phyloP scores from a whole-genome alignment of 1,139 yeast species.

The Suhomyces atakaporum region DNA sequence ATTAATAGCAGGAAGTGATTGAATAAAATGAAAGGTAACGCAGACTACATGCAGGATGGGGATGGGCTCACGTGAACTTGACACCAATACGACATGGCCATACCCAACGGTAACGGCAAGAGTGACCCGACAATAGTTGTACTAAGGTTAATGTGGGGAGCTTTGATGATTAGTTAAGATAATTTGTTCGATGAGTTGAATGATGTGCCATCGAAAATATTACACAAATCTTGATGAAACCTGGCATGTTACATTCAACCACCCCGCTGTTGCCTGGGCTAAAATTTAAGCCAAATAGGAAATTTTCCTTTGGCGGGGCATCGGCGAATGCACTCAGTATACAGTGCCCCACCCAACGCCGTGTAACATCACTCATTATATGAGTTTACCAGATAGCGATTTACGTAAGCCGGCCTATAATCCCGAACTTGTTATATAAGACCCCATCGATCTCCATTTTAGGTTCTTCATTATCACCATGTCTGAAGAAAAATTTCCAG shows the following conservation, averaged over 20 bases:
- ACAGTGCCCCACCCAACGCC: constrained; percentile 10
- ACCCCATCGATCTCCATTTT: constrained; percentile 1
- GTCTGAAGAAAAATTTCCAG: constrained; percentile 13
- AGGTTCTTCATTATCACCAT: constrained; percentile 2
- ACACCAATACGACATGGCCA: too few species aligned
- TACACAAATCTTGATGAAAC: constrained; percentile 8
- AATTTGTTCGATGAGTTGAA: too few species aligned
- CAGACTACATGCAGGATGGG: too few species aligned
- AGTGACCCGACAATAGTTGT: too few species aligned
- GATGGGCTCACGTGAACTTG: too few species aligned
- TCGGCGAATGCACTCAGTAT: constrained; percentile 1
- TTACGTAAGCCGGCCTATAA: constrained; percentile 9
- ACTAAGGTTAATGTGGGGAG: too few species aligned
- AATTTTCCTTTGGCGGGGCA: constrained; percentile 5
- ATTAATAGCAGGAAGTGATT: too few species aligned
- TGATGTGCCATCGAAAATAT: constrained; percentile 2
- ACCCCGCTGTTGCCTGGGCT: constrained; percentile 5
- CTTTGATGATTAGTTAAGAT: too few species aligned
- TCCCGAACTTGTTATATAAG: background rate
- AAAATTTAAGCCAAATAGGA: constrained; percentile 2
- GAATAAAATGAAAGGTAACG: too few species aligned
- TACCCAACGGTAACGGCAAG: too few species aligned
- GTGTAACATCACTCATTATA: constrained; percentile 9
- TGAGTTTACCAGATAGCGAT: constrained; percentile 3
- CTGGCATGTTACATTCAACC: constrained; percentile 4